Percentiles rank a stretch among this genome's conserved stretches.
Evolutionary conservation across 2,329 filamentous ascomycete species (phyloP).

Genomic region (Mycosphaerella arachidis): DNA sequence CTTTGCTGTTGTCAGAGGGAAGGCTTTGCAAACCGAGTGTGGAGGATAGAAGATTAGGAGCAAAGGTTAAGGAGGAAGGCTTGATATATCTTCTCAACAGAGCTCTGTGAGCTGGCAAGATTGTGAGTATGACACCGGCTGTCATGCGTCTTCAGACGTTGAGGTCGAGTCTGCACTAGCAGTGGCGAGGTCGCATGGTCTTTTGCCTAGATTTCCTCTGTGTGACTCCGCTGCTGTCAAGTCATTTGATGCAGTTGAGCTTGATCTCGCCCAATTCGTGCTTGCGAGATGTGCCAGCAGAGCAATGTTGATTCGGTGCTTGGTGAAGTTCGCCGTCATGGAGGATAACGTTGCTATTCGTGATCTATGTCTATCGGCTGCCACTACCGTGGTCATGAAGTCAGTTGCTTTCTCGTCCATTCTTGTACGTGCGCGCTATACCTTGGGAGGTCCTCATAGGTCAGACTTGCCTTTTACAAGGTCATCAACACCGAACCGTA

Average conservation of each 20-base stretch:
- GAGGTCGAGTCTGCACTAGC: neutral
- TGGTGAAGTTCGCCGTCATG: neutral
- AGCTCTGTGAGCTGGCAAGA: constrained; percentile 1
- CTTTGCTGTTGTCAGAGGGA: neutral
- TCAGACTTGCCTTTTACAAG: constrained; percentile 32
- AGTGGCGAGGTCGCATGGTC: neutral
- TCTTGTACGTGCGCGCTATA: neutral
- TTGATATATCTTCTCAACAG: neutral
- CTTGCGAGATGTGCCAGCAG: neutral
- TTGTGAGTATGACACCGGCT: neutral
- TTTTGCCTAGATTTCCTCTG: neutral
- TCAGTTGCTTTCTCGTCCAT: neutral
- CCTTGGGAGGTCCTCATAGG: constrained; percentile 1
- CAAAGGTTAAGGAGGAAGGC: neutral
- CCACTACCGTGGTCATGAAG: neutral
- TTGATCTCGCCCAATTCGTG: neutral
- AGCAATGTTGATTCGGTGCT: neutral
- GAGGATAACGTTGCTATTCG: neutral
- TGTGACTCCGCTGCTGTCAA: neutral
- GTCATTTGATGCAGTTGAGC: neutral
- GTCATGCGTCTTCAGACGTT: neutral
- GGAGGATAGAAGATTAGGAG: neutral
- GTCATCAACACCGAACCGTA: constrained; percentile 20
- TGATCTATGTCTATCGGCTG: neutral
- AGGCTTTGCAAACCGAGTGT: neutral